phyloP scores from a whole-genome alignment of 306 rosid genomes.

The Begonia peltatifolia region DNA sequence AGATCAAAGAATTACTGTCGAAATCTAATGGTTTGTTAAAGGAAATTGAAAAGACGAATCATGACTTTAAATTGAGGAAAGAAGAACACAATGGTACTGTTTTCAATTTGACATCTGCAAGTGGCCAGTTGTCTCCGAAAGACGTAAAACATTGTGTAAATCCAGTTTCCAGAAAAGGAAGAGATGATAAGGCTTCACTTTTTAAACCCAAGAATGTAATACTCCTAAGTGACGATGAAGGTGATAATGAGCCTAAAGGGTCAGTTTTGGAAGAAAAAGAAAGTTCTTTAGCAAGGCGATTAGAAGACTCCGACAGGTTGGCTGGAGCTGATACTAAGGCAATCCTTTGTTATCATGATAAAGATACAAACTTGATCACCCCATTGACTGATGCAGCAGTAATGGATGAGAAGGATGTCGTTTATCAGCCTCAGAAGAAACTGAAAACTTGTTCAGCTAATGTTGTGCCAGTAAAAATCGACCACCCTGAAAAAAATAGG shows the following conservation, averaged over 20 bases:
- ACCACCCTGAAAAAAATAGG: too few species aligned
- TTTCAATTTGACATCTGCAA: constrained; percentile 19
- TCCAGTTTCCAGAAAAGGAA: constrained; percentile 20
- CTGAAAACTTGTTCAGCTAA: too few species aligned
- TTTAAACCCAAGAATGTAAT: constrained; percentile 31
- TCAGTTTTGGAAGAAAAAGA: constrained; percentile 24
- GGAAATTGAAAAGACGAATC: constrained; percentile 15
- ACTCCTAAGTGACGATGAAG: constrained; percentile 75
- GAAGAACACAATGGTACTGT: constrained; percentile 21
- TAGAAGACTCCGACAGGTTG: constrained; percentile 21
- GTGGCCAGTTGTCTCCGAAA: constrained; percentile 38
- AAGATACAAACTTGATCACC: constrained; percentile 20
- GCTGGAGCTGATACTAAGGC: constrained; percentile 26
- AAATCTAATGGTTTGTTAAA: constrained; percentile 12
- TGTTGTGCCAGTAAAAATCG: too few species aligned
- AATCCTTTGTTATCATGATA: constrained; percentile 21
- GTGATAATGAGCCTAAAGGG: constrained; percentile 31
- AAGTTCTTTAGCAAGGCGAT: constrained; percentile 11
- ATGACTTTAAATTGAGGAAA: constrained; percentile 18
- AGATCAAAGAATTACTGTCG: constrained; percentile 11
- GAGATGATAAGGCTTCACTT: constrained; percentile 26
- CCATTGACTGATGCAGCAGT: constrained; percentile 32
- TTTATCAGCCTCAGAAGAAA: too few species aligned
- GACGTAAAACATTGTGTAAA: constrained; percentile 21
- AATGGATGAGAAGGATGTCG: too few species aligned